Evolutionary conservation across 2,329 filamentous ascomycete species (phyloP).

Genomic region (Penicillium rolfsii): DNA sequence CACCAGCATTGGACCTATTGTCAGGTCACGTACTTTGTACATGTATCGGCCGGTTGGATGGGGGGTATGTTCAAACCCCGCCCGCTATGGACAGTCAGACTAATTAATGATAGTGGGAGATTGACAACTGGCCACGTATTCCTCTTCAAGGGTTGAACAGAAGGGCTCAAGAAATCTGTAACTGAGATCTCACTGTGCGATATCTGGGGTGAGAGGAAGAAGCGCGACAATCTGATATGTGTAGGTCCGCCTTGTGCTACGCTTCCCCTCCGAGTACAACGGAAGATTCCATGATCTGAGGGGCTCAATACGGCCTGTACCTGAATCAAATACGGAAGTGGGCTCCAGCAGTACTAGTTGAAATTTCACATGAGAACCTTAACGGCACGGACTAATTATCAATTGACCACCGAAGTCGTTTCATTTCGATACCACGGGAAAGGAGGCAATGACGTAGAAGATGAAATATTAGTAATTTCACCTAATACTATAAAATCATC

Average conservation of each 20-base stretch:
- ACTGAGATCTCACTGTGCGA: neutral
- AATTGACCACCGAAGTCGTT: neutral
- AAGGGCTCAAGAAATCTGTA: neutral
- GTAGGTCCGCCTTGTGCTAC: too few species aligned
- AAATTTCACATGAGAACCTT: neutral
- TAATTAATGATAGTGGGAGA: neutral
- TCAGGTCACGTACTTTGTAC: neutral
- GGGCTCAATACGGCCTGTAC: neutral
- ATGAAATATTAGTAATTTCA: neutral
- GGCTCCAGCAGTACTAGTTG: neutral
- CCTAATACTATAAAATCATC: neutral
- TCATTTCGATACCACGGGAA: neutral
- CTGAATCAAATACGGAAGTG: neutral
- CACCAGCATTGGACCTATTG: neutral
- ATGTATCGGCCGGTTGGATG: neutral
- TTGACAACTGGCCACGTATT: neutral
- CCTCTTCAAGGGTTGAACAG: neutral
- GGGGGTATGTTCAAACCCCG: neutral
- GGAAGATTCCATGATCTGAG: neutral
- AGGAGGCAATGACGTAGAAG: constrained; percentile 23
- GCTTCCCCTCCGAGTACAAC: neutral
- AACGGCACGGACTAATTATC: neutral
- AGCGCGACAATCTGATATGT: neutral
- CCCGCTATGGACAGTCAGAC: neutral
- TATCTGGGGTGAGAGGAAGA: neutral